Evolutionary conservation across 805 yeast genomes (phyloP).

Genomic region (Cyberlindnera mississippiensis): DNA sequence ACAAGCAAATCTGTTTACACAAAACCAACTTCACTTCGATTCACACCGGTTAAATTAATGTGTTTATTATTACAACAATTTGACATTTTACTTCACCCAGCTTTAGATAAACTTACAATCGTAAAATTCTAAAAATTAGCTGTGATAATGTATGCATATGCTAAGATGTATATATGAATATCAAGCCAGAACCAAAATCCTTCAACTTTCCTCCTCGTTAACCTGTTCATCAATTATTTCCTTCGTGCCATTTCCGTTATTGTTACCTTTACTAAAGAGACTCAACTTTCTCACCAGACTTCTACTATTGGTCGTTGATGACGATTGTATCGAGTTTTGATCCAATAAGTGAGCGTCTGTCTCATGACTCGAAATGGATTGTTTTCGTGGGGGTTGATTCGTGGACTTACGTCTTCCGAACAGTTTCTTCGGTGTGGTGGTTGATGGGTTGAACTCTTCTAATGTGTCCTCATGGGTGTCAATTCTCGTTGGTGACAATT

Average conservation of each 20-base stretch:
- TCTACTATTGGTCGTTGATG: slow-evolving; percentile 16
- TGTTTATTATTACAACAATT: not conserved
- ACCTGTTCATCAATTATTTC: slow-evolving; percentile 21
- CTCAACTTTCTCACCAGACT: slow-evolving; percentile 25
- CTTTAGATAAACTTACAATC: not conserved
- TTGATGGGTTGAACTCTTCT: slow-evolving; percentile 19
- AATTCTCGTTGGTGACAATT: slow-evolving; percentile 14
- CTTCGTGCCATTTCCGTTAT: slow-evolving; percentile 9
- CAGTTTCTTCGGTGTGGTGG: slow-evolving; percentile 16
- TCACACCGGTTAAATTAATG: not conserved
- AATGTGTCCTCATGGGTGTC: slow-evolving; percentile 16
- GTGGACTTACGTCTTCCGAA: slow-evolving; percentile 23
- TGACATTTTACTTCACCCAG: not conserved
- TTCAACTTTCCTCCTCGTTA: slow-evolving; percentile 14
- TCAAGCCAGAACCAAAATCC: no score
- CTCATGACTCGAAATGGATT: slow-evolving; percentile 19
- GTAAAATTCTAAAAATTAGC: no score
- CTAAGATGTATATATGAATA: not conserved
- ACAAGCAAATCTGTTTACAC: no score
- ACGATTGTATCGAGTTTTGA: slow-evolving; percentile 15
- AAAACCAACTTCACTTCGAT: not conserved
- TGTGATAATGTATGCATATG: slow-evolving; percentile 1
- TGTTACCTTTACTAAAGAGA: slow-evolving; percentile 20
- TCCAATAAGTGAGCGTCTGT: not conserved
- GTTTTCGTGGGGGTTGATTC: slow-evolving; percentile 17